Evolutionary conservation across 2,329 filamentous ascomycete species (phyloP), one percentile per base, ranked within the genome.

Genomic region (Neofusicoccum umdonicola): DNA sequence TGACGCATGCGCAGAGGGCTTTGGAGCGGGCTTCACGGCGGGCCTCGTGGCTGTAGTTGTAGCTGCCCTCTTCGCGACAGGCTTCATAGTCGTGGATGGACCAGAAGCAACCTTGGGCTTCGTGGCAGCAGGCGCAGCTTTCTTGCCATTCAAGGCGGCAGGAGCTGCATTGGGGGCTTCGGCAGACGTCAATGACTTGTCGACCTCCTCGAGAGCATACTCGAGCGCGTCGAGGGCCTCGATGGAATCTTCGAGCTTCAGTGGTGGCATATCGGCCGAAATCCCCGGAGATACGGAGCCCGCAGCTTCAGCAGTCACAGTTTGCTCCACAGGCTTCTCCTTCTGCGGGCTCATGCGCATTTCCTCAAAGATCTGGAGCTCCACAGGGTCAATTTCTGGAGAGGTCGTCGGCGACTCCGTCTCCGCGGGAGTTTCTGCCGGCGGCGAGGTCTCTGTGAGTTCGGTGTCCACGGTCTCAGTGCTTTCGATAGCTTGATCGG

Each of bases 161-260:
- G 22, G 2, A 35, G 51, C 61, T 8, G 39, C 9, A 31, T 19
- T 47, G 2, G 61, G 61, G 27, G 27, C 22, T 11, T 79, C 71
- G 15, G 77, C 71, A 4, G 67, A 67, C 4, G 77, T 76, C 27
- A 82, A 71, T 2, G 72, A 73, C 56, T 78, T 72, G 67, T 77
- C 71, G 67, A 84, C 73, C 45, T 81, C 77, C 62, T 84, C 82
- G 2, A 85, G 76, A 7, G 80, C 82, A 63, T 85, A 82, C 64
- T 85, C 82, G 7, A 84, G 75, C 2, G 77, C 79, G 68, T 85
- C 83, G 41, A 84, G 75, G 4, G 81, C 83, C 62, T 80, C 78
- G 35, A 85, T 80, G 2, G 82, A 81, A 65, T 82, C 78, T 67
- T 83, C 79, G 34, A 77, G 70, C 7, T 73, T 73, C 69, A 77